Base-by-base conservation (phyloP, 495 filamentous ascomycete species). In the Baudoinia panamericana region DNA sequence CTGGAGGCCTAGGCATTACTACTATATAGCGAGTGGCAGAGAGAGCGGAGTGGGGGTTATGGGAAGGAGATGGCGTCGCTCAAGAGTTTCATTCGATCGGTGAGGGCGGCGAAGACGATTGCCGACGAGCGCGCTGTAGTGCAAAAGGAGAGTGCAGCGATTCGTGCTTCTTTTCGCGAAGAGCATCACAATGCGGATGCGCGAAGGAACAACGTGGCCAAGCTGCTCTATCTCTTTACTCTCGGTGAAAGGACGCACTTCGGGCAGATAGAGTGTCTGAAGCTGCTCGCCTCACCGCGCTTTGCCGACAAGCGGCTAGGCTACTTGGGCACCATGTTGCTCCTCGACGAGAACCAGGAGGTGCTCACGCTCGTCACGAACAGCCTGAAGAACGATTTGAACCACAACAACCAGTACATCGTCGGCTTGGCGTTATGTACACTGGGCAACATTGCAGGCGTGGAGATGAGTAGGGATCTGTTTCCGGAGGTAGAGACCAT, bases 31-130 rank as follows among this genome's bases (percentile, higher is more conserved):
- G n/a, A 22, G 9, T 3, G 8, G 9, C 19, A 6, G 19, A 37
- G 36, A 9, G n/a, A n/a, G n/a, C 5, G 36, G 1, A 24, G 24
- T n/a, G 13, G 15, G 22, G 5, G 22, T 10, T 36, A 4, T 36
- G 4, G 13, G n/a, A n/a, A n/a, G n/a, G 10, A 13, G 15, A 37
- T 52, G 24, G 30, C 33, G 11, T 45, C 53, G 95, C 88, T 97
- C 60, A 97, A 97, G 67, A 88, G 95, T 69, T 97, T 97, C 67
- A 97, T 97, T 64, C 85, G 90, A 58, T 94, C 93, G 67, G 90
- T 97, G 50, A 84, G 90, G 56, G 87, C 88, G 30, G 83, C 90
- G 37, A 97, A 97, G 71, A 97, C 90, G 22, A 90, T 97, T 56
- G 92, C 92, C 56, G 90, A 97, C 63, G 90, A 97, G 68, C 76